Conservation (phyloP, 208 protist species). For the Trypanosomatidae sp. region DNA sequence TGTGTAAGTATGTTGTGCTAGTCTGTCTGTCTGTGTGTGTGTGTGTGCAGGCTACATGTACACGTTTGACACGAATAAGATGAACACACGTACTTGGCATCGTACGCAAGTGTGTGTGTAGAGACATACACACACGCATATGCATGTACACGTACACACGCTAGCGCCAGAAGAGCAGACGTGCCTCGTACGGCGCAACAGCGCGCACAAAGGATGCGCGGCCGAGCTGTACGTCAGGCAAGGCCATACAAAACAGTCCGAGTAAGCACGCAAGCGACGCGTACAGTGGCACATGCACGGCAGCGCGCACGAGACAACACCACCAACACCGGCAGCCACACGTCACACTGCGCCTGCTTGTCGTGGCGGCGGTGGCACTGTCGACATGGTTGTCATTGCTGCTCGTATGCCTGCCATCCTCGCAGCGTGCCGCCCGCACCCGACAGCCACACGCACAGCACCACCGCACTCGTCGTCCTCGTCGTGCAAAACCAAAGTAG, state of each 20-base stretch:
- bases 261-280: constrained; percentile 21
- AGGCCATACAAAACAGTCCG: constrained; percentile 56
- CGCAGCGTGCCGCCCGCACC: too few relatives aligned
- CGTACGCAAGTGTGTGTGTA: not conserved
- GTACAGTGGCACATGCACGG: constrained; percentile 58
- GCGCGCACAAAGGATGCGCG: constrained; percentile 35
- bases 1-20: not conserved
- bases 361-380: constrained; percentile 10
- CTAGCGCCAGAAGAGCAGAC: constrained; percentile 43
- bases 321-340: constrained; percentile 6
- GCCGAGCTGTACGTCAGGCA: constrained; percentile 68
- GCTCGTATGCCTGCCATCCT: too few relatives aligned
- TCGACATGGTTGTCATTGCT: too few relatives aligned
- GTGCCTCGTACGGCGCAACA: constrained; percentile 33
- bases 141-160: not conserved
- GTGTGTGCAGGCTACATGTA: not conserved
- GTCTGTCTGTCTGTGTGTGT: not conserved
- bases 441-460: too few relatives aligned
- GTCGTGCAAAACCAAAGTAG: constrained; percentile 55
- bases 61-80: not conserved
- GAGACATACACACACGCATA: not conserved
- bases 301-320: constrained; percentile 1
- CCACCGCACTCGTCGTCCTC: constrained; percentile 17
- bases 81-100: not conserved
- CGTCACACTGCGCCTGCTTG: constrained; percentile 16